Conservation (phyloP, 257 asterid genomes). For the Solanum arcanum region DNA sequence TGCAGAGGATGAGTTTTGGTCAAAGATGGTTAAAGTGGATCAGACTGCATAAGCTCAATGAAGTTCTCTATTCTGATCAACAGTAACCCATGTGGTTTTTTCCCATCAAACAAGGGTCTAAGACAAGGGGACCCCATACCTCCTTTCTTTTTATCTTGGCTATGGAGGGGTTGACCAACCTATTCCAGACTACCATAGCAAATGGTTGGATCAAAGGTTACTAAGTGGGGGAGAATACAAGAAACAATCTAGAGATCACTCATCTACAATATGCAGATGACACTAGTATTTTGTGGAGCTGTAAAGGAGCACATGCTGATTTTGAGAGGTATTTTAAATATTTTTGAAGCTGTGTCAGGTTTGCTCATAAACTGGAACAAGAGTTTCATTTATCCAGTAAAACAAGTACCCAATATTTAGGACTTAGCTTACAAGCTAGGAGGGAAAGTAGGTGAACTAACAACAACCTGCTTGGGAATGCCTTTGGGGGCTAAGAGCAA, state of each 20-base stretch:
- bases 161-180: not conserved
- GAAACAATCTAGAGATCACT: not conserved
- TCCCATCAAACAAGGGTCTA: not conserved
- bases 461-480: not conserved
- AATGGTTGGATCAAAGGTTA: not conserved
- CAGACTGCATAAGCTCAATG: not conserved
- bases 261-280: not conserved
- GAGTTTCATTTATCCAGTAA: not conserved
- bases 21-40: not conserved
- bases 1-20: not conserved
- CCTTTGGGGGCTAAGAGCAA: not conserved
- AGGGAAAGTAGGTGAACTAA: not conserved
- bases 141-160: not conserved
- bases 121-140: not conserved
- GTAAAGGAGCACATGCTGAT: not conserved
- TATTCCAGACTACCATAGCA: not conserved
- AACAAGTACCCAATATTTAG: not conserved
- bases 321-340: not conserved
- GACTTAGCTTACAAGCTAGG: not conserved
- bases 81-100: not conserved
- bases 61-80: not conserved
- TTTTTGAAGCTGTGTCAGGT: not conserved
- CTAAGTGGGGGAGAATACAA: not conserved
- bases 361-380: not conserved
- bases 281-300: not conserved